Percentiles rank a stretch among this genome's conserved stretches.
phyloP scores from a whole-genome alignment of 2,329 filamentous ascomycete species.

The Akanthomyces lecanii region DNA sequence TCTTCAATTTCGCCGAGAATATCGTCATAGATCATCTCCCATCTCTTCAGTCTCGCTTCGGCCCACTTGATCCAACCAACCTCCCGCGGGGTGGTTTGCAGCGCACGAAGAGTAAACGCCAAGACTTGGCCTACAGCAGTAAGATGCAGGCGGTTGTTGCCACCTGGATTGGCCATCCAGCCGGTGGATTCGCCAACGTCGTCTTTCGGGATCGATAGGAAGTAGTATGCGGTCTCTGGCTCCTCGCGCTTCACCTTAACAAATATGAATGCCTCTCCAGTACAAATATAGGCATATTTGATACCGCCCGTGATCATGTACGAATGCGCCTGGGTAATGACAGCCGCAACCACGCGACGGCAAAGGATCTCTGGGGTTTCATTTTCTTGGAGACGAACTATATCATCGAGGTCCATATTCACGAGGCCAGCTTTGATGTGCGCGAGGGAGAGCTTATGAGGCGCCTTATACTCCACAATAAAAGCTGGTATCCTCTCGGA shows the following conservation, averaged over 20 bases:
- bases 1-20: conserved; percentile 6
- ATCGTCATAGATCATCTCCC: conserved; percentile 12
- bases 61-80: conserved; percentile 7
- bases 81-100: conserved; percentile 1
- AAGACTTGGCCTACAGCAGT: conserved; percentile 4
- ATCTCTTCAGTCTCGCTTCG: not conserved
- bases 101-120: conserved; percentile 11
- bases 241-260: not conserved
- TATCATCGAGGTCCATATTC: conserved; percentile 8
- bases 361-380: not conserved
- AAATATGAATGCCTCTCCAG: conserved; percentile 7
- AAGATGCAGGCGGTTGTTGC: conserved; percentile 6
- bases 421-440: not conserved
- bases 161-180: not conserved
- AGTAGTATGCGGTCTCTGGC: not conserved
- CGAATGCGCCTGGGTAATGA: conserved; percentile 4
- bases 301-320: conserved; percentile 7
- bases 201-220: conserved; percentile 1
- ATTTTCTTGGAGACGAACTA: conserved; percentile 1
- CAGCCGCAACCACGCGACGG: not conserved
- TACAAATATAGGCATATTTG: not conserved
- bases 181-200: conserved; percentile 5
- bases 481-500: conserved; percentile 3
- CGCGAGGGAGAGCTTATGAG: not conserved
- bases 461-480: conserved; percentile 3